Conservation (phyloP, 2,329 filamentous ascomycete genomes). For the Microascus cirrosus region DNA sequence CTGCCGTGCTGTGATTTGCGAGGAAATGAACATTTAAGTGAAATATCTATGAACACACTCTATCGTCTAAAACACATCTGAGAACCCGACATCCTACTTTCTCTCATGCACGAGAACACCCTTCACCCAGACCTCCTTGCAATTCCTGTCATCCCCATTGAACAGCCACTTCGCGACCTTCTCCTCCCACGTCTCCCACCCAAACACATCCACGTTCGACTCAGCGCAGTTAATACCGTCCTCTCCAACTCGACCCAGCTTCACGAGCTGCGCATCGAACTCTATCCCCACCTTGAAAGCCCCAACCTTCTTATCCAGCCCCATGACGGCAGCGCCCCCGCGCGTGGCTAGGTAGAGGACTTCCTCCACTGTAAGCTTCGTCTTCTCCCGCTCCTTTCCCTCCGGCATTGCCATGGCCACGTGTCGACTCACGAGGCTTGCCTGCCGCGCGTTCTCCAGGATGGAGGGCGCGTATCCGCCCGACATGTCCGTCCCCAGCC, state of each 20-base stretch:
- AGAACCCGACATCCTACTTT: slow-evolving; percentile 1
- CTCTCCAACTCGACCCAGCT: slow-evolving; percentile 39
- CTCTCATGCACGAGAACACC: slow-evolving; percentile 67
- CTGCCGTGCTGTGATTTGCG: too few relatives aligned
- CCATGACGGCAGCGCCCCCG: slow-evolving; percentile 77
- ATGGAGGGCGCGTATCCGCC: slow-evolving; percentile 79
- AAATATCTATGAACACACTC: not conserved
- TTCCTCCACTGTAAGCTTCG: slow-evolving; percentile 74
- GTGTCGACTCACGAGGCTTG: slow-evolving; percentile 62
- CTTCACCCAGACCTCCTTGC: slow-evolving; percentile 77
- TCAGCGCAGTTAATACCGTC: slow-evolving; percentile 20
- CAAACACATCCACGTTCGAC: slow-evolving; percentile 78
- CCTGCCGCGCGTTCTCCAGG: slow-evolving; percentile 73
- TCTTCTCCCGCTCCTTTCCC: slow-evolving; percentile 27
- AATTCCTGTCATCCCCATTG: slow-evolving; percentile 87
- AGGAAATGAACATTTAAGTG: not conserved
- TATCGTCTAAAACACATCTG: not conserved
- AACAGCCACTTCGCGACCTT: slow-evolving; percentile 89
- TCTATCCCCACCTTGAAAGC: slow-evolving; percentile 78
- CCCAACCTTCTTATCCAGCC: slow-evolving; percentile 61
- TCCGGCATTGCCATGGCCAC: slow-evolving; percentile 41
- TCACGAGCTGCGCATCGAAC: slow-evolving; percentile 82
- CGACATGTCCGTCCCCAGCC: slow-evolving; percentile 82
- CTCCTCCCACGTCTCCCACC: slow-evolving; percentile 82
- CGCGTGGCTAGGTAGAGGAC: slow-evolving; percentile 75